Base-by-base conservation (phyloP, 768 basidiomycete genomes). In the Rhodotorula sphaerocarpa region DNA sequence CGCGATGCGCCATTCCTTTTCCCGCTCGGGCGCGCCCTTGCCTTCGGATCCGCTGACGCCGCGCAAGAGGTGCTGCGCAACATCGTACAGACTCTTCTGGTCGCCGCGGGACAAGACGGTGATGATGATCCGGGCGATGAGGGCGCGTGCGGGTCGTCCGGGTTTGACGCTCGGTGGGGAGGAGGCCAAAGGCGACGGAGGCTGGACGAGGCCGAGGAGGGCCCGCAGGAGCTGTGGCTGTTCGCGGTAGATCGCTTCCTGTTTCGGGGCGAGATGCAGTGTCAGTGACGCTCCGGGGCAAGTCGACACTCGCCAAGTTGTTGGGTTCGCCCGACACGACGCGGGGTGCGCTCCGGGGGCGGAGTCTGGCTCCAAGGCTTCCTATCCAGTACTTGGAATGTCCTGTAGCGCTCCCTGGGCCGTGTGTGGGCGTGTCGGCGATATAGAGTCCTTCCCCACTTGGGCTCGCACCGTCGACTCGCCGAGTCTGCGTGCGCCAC, bases 21-120 rank as follows among this genome's bases (percentile, higher is more conserved):
- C 84, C 15, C 73, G 65, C 15, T 66, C 61, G 14, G 46, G 56
- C 54, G 66, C 65, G 15, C 81, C 75, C 73, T 89, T 91, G 62
- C 80, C 73, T 70, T 95, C 92, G 18, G 80, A 78, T 0, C 84
- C 84, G 27, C 42, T 44, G 20, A 60, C 16, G 1, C 85, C 80
- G 76, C 83, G 87, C 56, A 93, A 75, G 61, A 95, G 81, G 3
- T 81, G 74, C 71, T 90, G 86, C 33, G 93, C 75, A 9, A 87
- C 86, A 72, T 99, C 93, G 70, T 91, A 96, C 58, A 96, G 75
- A 2, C 85, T 83, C 75, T 84, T 82, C 0, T 86, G 85, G 73
- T 96, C 92, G 70, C 87, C 88, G 23, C 84, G 82, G 39, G 79
- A 81, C 76, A 91, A 91, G 21, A 93, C 67, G 27, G 78, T 74